Percentiles rank a stretch among this genome's conserved stretches.
phyloP scores from a whole-genome alignment of 2,329 filamentous ascomycete genomes.

The Beauveria bassiana region DNA sequence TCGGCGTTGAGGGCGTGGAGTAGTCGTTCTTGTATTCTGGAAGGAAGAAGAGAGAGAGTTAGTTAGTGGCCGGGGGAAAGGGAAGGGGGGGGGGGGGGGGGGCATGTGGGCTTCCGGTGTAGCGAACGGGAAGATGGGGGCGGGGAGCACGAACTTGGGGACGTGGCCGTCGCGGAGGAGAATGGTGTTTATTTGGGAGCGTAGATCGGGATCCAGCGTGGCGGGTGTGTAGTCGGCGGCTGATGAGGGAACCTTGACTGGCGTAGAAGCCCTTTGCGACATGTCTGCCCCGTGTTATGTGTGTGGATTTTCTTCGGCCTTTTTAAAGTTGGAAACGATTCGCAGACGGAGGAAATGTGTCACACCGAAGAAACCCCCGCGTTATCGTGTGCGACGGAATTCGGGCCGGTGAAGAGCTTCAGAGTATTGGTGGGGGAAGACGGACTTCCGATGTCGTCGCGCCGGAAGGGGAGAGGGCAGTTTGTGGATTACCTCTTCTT shows the following conservation, averaged over 20 bases:
- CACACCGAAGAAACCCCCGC: no score
- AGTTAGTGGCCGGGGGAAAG: not conserved
- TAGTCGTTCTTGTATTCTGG: slow-evolving; percentile 56
- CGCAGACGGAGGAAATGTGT: not conserved
- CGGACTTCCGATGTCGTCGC: no score
- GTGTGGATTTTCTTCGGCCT: not conserved
- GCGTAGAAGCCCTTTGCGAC: slow-evolving; percentile 43
- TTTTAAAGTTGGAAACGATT: no score
- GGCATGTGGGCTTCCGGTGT: not conserved
- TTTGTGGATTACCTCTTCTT: no score
- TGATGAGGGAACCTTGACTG: slow-evolving; percentile 52
- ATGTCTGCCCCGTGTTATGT: slow-evolving; percentile 19
- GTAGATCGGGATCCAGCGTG: slow-evolving; percentile 53
- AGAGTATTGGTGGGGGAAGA: no score
- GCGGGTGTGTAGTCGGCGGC: slow-evolving; percentile 53
- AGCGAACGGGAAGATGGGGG: not conserved
- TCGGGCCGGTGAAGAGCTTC: no score
- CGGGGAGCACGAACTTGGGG: slow-evolving; percentile 37
- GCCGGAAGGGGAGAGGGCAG: no score
- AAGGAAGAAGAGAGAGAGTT: no score
- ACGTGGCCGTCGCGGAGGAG: slow-evolving; percentile 53
- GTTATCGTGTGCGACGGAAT: no score
- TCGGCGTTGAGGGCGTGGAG: slow-evolving; percentile 55
- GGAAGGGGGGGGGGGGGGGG: not conserved
- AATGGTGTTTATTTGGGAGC: slow-evolving; percentile 54